phyloP scores from a whole-genome alignment of 306 rosid species.

The Gastrolobium villosum region DNA sequence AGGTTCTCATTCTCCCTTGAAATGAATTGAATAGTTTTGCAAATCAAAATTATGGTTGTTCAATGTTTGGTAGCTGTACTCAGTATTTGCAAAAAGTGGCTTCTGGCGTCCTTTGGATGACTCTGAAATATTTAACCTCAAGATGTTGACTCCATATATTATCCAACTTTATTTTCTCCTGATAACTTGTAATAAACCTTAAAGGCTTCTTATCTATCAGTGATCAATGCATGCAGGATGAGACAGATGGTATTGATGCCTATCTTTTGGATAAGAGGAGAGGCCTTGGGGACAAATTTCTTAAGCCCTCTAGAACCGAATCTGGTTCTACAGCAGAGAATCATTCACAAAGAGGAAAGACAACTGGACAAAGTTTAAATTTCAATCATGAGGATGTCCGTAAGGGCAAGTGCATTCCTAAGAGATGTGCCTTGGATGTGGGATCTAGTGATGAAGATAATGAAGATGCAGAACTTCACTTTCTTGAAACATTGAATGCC shows the following conservation, averaged over 20 bases:
- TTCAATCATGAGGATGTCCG: conserved; percentile 16
- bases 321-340: conserved; percentile 7
- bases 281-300: neutral
- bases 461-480: conserved; percentile 39
- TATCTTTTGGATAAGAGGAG: conserved; percentile 29
- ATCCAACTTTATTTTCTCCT: neutral
- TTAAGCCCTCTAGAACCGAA: conserved; percentile 3
- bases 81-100: conserved; percentile 1
- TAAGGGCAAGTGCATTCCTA: conserved; percentile 18
- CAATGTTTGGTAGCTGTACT: neutral
- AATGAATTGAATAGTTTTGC: conserved; percentile 6
- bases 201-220: conserved; percentile 30
- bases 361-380: neutral
- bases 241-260: neutral
- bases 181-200: neutral
- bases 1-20: neutral
- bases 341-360: conserved; percentile 20
- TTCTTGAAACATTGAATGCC: conserved; percentile 31
- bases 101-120: neutral
- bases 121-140: conserved; percentile 4
- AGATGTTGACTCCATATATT: neutral
- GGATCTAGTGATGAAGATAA: conserved; percentile 33
- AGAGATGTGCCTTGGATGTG: conserved; percentile 14
- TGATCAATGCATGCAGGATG: conserved; percentile 30
- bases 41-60: neutral